phyloP scores from a whole-genome alignment of 2,329 filamentous ascomycete species.

The Paracamarosporium sp. region DNA sequence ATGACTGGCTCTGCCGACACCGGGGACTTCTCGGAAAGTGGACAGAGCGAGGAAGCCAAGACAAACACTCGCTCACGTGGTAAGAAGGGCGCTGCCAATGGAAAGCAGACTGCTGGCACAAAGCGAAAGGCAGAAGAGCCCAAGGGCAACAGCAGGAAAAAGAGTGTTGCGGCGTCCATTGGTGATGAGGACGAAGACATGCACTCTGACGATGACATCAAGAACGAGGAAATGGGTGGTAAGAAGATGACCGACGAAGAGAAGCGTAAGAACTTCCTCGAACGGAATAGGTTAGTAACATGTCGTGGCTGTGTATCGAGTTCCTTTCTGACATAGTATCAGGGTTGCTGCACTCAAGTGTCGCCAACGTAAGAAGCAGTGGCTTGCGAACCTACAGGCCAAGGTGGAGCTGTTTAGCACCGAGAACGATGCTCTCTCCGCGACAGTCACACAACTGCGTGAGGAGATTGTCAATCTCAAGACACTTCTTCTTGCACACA shows the following conservation, averaged over 20 bases:
- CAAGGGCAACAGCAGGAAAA: conserved; percentile 75
- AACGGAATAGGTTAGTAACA: conserved; percentile 82
- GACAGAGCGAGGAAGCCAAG: conserved; percentile 68
- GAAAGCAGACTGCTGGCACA: conserved; percentile 42
- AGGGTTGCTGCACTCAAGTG: conserved; percentile 97
- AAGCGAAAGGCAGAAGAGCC: conserved; percentile 81
- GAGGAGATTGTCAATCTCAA: conserved; percentile 97
- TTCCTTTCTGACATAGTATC: conserved; percentile 25
- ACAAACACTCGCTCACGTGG: conserved; percentile 55
- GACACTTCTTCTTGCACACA: conserved; percentile 89
- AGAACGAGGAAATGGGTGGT: conserved; percentile 52
- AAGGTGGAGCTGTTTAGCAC: conserved; percentile 93
- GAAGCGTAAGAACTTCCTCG: conserved; percentile 97
- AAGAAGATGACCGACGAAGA: conserved; percentile 98
- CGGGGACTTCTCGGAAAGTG: conserved; percentile 76
- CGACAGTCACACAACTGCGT: conserved; percentile 81
- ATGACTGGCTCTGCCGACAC: conserved; percentile 60
- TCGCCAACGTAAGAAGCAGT: conserved; percentile 98
- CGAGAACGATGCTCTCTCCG: conserved; percentile 87
- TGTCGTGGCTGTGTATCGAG: not conserved
- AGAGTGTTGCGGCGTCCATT: conserved; percentile 57
- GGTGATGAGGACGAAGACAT: conserved; percentile 62
- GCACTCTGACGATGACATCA: conserved; percentile 51
- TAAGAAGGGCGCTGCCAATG: conserved; percentile 44
- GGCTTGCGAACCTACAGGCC: conserved; percentile 90